These are phyloP conservation scores for Saccharomyces hybrid DNA, from an alignment of 1,139 yeast species.

Conservation along the genomic window DNA sequence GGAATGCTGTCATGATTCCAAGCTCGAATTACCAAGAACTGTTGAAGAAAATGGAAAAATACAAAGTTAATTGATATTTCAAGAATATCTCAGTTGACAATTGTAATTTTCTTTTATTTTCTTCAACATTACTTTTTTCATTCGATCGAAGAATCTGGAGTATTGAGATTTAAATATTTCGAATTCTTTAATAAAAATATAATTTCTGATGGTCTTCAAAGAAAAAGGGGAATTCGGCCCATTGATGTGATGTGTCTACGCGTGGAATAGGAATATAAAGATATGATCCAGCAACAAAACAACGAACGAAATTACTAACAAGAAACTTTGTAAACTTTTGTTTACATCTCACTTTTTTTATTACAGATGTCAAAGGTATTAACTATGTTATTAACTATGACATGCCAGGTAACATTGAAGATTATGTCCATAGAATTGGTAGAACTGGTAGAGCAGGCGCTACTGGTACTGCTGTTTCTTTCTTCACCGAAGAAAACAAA, in stretches of 20 bases:
- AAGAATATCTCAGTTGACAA: not conserved
- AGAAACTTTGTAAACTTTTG: not conserved
- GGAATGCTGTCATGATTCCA: not conserved
- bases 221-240: not conserved
- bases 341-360: constrained; percentile 10
- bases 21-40: not conserved
- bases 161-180: not conserved
- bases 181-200: not conserved
- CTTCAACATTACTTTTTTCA: not conserved
- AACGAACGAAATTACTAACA: constrained; percentile 12
- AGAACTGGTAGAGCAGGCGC: constrained; percentile 99
- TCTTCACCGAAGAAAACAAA: constrained; percentile 82
- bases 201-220: not conserved
- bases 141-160: not conserved
- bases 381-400: constrained; percentile 88
- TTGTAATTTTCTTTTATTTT: no score
- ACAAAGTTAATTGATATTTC: not conserved
- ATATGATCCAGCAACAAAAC: not conserved
- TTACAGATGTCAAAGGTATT: constrained; percentile 90
- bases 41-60: not conserved
- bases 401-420: constrained; percentile 97
- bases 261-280: not conserved
- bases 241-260: not conserved
- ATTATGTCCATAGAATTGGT: constrained; percentile 72
- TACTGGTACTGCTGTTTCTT: constrained; percentile 88